Conservation (phyloP, 108 stramenopile genomes). For the Fragilariopsis cylindrus region DNA sequence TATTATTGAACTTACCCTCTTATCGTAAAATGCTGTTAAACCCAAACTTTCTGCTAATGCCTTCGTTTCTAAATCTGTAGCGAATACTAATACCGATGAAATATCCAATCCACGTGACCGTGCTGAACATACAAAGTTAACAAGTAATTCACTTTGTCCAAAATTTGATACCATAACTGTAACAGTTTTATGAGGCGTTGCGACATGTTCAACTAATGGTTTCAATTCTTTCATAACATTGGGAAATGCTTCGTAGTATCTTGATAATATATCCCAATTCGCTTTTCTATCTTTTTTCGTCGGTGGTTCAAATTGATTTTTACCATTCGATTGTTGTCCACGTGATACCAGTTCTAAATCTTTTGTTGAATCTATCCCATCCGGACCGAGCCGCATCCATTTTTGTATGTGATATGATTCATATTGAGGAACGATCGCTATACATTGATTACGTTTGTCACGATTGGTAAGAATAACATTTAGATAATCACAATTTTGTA, state of each 20-base stretch:
- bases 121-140: conserved; percentile 79
- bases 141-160: conserved; percentile 77
- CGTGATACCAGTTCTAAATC: conserved; percentile 58
- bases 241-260: conserved; percentile 53
- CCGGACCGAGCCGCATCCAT: conserved; percentile 49
- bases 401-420: conserved; percentile 82
- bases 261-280: conserved; percentile 50
- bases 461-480: conserved; percentile 67
- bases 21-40: conserved; percentile 70
- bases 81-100: conserved; percentile 70
- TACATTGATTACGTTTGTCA: conserved; percentile 47
- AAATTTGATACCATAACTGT: conserved; percentile 80
- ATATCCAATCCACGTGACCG: conserved; percentile 49
- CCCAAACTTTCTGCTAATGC: conserved; percentile 73
- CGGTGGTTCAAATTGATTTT: conserved; percentile 52
- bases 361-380: conserved; percentile 19
- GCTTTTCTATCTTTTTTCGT: conserved; percentile 22
- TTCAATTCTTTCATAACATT: conserved; percentile 46
- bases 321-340: conserved; percentile 56
- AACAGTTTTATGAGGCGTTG: conserved; percentile 56
- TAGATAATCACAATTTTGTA: conserved; percentile 67
- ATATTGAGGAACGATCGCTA: conserved; percentile 73
- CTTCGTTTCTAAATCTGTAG: conserved; percentile 73
- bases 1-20: conserved; percentile 43
- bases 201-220: conserved; percentile 58